Evolutionary conservation across 2,329 filamentous ascomycete genomes (phyloP).

Genomic region (Talaromyces marneffei): DNA sequence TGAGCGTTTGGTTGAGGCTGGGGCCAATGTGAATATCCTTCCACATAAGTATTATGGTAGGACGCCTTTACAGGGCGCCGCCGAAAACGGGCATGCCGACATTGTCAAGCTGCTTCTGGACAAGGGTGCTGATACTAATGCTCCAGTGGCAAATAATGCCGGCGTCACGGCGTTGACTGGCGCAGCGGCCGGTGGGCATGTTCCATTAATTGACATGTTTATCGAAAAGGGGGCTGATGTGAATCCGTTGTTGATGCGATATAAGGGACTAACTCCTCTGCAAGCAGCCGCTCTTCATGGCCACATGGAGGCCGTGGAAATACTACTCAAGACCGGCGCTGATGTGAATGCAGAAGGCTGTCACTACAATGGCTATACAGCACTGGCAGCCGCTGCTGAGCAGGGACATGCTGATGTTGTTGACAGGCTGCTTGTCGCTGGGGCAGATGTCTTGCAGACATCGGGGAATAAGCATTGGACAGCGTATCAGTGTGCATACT

Average conservation of each 20-base stretch:
- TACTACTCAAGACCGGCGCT: constrained; percentile 15
- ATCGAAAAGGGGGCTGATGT: constrained; percentile 19
- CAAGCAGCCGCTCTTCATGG: constrained; percentile 17
- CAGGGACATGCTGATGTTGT: constrained; percentile 18
- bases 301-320: constrained; percentile 11
- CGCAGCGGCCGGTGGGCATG: constrained; percentile 14
- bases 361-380: constrained; percentile 15
- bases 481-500: constrained; percentile 11
- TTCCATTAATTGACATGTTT: constrained; percentile 18
- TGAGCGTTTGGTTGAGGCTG: constrained; percentile 17
- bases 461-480: constrained; percentile 15
- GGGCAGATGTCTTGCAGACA: constrained; percentile 7
- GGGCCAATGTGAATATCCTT: constrained; percentile 18
- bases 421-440: constrained; percentile 9
- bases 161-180: constrained; percentile 19
- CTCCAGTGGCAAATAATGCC: background rate
- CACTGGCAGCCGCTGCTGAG: constrained; percentile 15
- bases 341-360: constrained; percentile 16
- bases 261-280: constrained; percentile 14
- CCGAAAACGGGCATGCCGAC: constrained; percentile 15
- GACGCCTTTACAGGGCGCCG: constrained; percentile 18
- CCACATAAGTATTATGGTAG: constrained; percentile 11
- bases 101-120: constrained; percentile 19
- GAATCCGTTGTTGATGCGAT: constrained; percentile 14
- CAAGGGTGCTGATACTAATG: constrained; percentile 20